A percentile compares a stretch with the other conserved stretches of the same genome.
Conservation (phyloP, 805 yeast genomes). For the Zygoascus ofunaensis region DNA sequence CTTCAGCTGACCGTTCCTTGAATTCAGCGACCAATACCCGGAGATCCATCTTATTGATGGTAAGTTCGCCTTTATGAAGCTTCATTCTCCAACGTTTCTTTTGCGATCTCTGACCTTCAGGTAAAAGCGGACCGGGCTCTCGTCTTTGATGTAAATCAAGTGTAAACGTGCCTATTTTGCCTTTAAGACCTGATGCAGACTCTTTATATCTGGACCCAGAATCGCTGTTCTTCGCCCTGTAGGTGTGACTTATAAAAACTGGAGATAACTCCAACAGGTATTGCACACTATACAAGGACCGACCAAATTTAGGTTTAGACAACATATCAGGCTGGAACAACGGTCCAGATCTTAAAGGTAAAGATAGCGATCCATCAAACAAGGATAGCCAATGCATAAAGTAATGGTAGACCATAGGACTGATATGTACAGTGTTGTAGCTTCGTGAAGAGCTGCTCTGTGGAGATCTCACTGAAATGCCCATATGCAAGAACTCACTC, state of each 20-base stretch:
- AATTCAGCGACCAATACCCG: constrained; percentile 58
- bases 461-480: constrained; percentile 37
- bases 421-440: constrained; percentile 67
- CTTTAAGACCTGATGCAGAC: constrained; percentile 59
- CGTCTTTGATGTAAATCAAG: constrained; percentile 60
- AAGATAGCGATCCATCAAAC: constrained; percentile 67
- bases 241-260: constrained; percentile 64
- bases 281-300: constrained; percentile 66
- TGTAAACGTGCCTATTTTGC: constrained; percentile 43
- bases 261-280: constrained; percentile 68
- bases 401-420: constrained; percentile 57
- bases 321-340: constrained; percentile 37
- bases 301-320: constrained; percentile 52
- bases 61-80: constrained; percentile 61
- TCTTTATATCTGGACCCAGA: constrained; percentile 21
- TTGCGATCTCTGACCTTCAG: constrained; percentile 26
- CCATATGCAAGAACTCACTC: constrained; percentile 71
- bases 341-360: constrained; percentile 70
- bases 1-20: constrained; percentile 43
- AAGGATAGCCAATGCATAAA: constrained; percentile 82
- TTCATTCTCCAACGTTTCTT: constrained; percentile 38
- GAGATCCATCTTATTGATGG: constrained; percentile 58
- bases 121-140: constrained; percentile 22
- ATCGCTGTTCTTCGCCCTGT: constrained; percentile 38
- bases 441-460: not conserved